Conservation (phyloP, 148 eudicot genomes). For the Silene conica region DNA sequence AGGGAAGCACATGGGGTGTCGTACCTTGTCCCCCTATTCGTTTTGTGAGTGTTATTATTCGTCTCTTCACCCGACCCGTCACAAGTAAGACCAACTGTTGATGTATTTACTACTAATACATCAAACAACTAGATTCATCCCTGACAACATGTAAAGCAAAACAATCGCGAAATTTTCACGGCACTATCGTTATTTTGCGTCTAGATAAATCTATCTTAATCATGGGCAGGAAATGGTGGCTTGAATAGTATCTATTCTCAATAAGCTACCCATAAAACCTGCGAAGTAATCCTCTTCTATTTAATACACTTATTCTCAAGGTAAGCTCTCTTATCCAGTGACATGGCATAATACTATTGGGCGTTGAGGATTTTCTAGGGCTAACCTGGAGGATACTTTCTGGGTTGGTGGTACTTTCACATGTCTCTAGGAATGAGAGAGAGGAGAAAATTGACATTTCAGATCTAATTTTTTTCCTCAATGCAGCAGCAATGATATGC, state of each 20-base stretch:
- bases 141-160: conserved; percentile 3
- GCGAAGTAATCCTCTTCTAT: conserved; percentile 22
- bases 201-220: conserved; percentile 33
- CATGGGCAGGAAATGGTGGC: conserved; percentile 47
- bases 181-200: conserved; percentile 17
- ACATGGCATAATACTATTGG: conserved; percentile 47
- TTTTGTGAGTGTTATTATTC: too few relatives aligned
- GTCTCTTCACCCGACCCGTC: too few relatives aligned
- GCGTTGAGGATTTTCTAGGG: conserved; percentile 39
- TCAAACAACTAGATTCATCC: background rate
- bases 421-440: conserved; percentile 42
- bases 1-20: too few relatives aligned
- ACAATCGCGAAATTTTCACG: background rate
- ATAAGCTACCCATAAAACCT: conserved; percentile 36
- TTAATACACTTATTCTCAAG: conserved; percentile 21
- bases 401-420: conserved; percentile 59
- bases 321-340: conserved; percentile 57
- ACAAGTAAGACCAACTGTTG: too few relatives aligned
- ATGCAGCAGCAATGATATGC: conserved; percentile 44
- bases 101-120: too few relatives aligned
- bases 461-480: conserved; percentile 20
- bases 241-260: conserved; percentile 30
- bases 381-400: conserved; percentile 55
- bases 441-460: conserved; percentile 2
- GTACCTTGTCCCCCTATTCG: too few relatives aligned